Conservation (phyloP, 108 stramenopile genomes). For the Cylindrotheca closterium region DNA sequence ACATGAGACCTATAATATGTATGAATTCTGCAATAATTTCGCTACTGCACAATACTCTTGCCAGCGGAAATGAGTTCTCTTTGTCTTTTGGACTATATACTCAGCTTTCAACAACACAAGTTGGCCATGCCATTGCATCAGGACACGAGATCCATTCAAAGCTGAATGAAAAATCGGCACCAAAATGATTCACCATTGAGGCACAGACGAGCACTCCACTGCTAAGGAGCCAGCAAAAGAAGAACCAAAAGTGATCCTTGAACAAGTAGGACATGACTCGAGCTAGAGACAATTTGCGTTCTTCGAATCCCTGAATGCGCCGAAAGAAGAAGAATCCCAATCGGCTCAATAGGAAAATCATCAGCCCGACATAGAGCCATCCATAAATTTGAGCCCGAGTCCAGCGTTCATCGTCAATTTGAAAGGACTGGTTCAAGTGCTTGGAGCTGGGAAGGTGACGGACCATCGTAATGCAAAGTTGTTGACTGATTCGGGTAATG, state of each 20-base stretch:
- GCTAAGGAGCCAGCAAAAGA: conserved; percentile 19
- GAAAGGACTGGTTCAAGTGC: conserved; percentile 23
- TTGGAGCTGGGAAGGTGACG: conserved; percentile 14
- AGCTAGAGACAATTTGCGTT: conserved; percentile 11
- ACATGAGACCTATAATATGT: no score
- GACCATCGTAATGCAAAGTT: conserved; percentile 9
- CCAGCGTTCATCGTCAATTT: conserved; percentile 21
- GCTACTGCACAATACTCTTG: no score
- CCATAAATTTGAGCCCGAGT: conserved; percentile 17
- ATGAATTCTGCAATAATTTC: no score
- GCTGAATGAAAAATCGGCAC: conserved; percentile 20
- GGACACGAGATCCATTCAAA: conserved; percentile 26
- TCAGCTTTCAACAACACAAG: no score
- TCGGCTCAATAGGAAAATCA: not conserved
- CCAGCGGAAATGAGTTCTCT: no score
- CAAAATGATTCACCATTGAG: conserved; percentile 33
- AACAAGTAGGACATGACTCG: conserved; percentile 24
- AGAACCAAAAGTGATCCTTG: conserved; percentile 27
- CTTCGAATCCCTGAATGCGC: conserved; percentile 1
- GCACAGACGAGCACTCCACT: conserved; percentile 14
- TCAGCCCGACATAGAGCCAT: conserved; percentile 12
- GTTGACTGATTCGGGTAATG: conserved; percentile 21
- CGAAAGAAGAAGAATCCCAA: conserved; percentile 1
- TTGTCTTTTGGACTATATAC: no score
- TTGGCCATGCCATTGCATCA: conserved; percentile 10